Evolutionary conservation across 1,139 yeast species (phyloP).

Genomic region (Blastobotrys arbuscula): DNA sequence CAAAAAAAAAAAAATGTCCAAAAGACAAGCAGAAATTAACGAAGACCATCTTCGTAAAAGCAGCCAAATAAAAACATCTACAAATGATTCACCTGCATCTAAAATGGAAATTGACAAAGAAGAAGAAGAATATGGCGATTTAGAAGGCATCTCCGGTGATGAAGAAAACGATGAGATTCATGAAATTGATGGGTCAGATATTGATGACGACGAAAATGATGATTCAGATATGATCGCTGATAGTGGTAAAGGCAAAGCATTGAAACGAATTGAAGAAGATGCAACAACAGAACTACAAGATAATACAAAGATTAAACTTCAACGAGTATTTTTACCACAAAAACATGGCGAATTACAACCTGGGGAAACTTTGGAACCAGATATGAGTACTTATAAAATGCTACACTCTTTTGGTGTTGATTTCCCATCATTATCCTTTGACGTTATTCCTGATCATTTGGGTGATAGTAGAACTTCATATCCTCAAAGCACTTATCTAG

Average conservation of each 20-base stretch:
- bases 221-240: conserved; percentile 34
- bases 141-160: conserved; percentile 94
- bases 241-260: conserved; percentile 29
- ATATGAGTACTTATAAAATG: conserved; percentile 94
- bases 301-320: conserved; percentile 28
- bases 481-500: conserved; percentile 80
- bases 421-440: conserved; percentile 96
- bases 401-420: conserved; percentile 88
- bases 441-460: conserved; percentile 75
- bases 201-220: conserved; percentile 50
- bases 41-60: not conserved
- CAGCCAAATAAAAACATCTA: conserved; percentile 29
- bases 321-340: conserved; percentile 70
- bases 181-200: conserved; percentile 47
- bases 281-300: conserved; percentile 37
- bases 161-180: conserved; percentile 82
- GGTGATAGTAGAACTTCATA: conserved; percentile 86
- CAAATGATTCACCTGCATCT: conserved; percentile 29
- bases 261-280: conserved; percentile 39
- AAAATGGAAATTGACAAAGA: conserved; percentile 37
- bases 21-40: conserved; percentile 23
- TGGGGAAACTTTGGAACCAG: conserved; percentile 94
- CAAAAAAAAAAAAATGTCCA: conserved; percentile 21
- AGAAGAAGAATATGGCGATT: conserved; percentile 61
- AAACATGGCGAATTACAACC: conserved; percentile 86